Evolutionary conservation across 495 filamentous ascomycete species (phyloP).

Genomic region (Lasiosphaeria miniovina): DNA sequence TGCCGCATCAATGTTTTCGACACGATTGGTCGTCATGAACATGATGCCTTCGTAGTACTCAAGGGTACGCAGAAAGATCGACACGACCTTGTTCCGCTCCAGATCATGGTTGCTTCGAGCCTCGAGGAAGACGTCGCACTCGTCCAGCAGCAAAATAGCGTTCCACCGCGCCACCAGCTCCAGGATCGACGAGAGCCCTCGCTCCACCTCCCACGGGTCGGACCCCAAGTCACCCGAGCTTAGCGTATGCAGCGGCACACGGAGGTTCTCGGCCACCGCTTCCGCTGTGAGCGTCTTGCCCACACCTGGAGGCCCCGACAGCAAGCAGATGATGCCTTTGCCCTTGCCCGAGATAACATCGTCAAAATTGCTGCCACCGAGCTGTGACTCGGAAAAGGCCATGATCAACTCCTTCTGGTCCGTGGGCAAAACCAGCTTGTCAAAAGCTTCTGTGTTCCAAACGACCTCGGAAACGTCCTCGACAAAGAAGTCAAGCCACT

Average conservation of each 20-base stretch:
- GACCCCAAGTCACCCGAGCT: constrained; percentile 55
- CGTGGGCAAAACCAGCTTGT: constrained; percentile 50
- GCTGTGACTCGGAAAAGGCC: constrained; percentile 48
- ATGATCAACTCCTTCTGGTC: constrained; percentile 53
- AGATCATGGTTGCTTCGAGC: constrained; percentile 52
- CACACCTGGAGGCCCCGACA: constrained; percentile 56
- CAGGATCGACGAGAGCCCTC: constrained; percentile 48
- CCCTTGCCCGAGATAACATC: constrained; percentile 56
- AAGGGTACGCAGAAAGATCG: constrained; percentile 54
- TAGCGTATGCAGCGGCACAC: constrained; percentile 53
- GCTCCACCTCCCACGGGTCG: constrained; percentile 47
- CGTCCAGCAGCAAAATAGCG: constrained; percentile 58
- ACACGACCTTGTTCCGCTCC: constrained; percentile 54
- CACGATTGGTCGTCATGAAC: constrained; percentile 58
- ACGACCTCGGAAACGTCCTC: constrained; percentile 40
- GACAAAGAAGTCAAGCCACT: constrained; percentile 41
- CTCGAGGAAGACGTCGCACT: constrained; percentile 68
- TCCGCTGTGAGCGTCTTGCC: constrained; percentile 61
- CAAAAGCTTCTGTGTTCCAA: constrained; percentile 55
- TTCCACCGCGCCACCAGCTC: constrained; percentile 52
- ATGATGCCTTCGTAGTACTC: constrained; percentile 58
- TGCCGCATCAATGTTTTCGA: constrained; percentile 47
- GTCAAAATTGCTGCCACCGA: constrained; percentile 58
- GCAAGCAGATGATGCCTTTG: constrained; percentile 57
- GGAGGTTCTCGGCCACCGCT: constrained; percentile 50